A percentile compares a stretch with the other conserved stretches of the same genome.
phyloP scores from a whole-genome alignment of 2,329 filamentous ascomycete genomes.

The Fusarium sp. region DNA sequence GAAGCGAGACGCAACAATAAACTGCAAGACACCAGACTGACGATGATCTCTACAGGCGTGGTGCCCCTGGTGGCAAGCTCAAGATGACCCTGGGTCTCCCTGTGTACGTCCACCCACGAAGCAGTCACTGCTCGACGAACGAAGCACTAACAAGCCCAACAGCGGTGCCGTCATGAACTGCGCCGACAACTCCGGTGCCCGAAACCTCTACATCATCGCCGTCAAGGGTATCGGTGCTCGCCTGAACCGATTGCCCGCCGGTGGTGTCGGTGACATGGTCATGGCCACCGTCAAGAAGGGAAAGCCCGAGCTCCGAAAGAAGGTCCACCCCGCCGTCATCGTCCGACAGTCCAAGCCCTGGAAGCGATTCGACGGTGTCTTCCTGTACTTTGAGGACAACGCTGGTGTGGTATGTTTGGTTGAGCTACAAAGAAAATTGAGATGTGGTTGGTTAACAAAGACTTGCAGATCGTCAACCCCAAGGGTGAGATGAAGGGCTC shows the following conservation, averaged over 20 bases:
- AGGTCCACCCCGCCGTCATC: conserved; percentile 99
- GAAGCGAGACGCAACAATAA: conserved; percentile 7
- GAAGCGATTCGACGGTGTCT: conserved; percentile 98
- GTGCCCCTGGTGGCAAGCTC: conserved; percentile 99
- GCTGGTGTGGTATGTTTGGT: conserved; percentile 88
- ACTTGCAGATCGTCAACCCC: conserved; percentile 92
- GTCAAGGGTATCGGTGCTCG: conserved; percentile 99
- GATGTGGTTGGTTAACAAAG: background rate
- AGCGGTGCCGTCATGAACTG: conserved; percentile 99
- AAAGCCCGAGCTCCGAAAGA: conserved; percentile 99
- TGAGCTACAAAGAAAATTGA: background rate
- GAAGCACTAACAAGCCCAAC: conserved; percentile 31
- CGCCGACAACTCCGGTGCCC: conserved; percentile 98
- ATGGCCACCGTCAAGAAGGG: conserved; percentile 99
- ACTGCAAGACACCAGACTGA: conserved; percentile 45
- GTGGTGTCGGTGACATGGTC: conserved; percentile 99
- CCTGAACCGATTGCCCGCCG: conserved; percentile 96
- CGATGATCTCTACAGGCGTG: conserved; percentile 67
- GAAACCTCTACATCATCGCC: conserved; percentile 99
- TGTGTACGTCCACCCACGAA: conserved; percentile 75
- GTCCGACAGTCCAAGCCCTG: conserved; percentile 99
- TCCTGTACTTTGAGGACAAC: conserved; percentile 99
- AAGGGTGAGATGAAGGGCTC: conserved; percentile 99
- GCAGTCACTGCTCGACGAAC: conserved; percentile 8
- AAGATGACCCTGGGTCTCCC: conserved; percentile 99